phyloP scores from a whole-genome alignment of 2,329 filamentous ascomycete genomes.

The Ophiobolus disseminans region DNA sequence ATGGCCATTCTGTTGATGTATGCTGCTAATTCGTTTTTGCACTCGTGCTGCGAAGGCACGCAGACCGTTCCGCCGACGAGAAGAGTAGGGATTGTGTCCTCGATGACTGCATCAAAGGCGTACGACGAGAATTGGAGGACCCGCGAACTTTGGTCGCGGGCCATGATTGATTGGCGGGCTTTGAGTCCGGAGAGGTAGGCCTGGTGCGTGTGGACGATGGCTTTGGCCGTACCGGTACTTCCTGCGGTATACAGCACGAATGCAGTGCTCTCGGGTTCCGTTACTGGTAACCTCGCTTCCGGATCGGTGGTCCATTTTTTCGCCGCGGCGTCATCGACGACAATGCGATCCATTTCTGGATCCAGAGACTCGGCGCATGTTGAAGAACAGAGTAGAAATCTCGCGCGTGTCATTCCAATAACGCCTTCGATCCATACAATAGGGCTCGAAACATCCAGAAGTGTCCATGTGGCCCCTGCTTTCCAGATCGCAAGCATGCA shows the following conservation, averaged over 20 bases:
- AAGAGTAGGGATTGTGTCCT: conserved; percentile 59
- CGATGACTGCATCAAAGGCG: conserved; percentile 58
- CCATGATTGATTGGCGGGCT: conserved; percentile 36
- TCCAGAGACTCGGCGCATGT: too few species aligned
- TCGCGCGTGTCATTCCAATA: not conserved
- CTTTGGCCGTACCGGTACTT: too few species aligned
- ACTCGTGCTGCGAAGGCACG: conserved; percentile 60
- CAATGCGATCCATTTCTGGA: too few species aligned
- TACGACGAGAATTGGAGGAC: conserved; percentile 57
- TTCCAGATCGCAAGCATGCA: conserved; percentile 52
- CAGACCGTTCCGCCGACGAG: conserved; percentile 63
- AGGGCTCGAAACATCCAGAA: conserved; percentile 17
- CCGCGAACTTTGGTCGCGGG: conserved; percentile 60
- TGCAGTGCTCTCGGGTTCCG: too few species aligned
- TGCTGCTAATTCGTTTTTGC: conserved; percentile 58
- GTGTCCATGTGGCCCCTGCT: conserved; percentile 49
- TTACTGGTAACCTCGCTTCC: too few species aligned
- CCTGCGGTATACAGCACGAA: too few species aligned
- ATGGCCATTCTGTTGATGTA: conserved; percentile 51
- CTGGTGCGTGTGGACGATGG: too few species aligned
- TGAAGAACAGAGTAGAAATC: too few species aligned
- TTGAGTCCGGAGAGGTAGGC: conserved; percentile 3
- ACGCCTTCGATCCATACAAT: not conserved
- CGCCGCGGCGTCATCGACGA: too few species aligned
- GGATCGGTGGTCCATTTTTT: too few species aligned